Base-by-base conservation (phyloP, 1,284 basidiomycete species). In the Chalciporus sp. region DNA sequence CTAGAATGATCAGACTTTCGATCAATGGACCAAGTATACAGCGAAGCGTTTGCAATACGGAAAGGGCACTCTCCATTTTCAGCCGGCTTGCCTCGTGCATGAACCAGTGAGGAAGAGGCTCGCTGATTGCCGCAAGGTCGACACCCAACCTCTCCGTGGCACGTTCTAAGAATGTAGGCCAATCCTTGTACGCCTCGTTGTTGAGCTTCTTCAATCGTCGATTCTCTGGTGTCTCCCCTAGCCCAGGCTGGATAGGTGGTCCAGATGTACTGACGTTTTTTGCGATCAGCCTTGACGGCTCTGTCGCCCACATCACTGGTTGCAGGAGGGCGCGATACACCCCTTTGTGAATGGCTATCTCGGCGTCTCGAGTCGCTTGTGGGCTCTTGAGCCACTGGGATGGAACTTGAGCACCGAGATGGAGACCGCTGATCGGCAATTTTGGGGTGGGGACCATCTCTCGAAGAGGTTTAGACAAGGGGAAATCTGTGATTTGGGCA, bases 311-410 rank as follows among this genome's bases (percentile, higher is more conserved):
- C 42, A 69, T 46, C 28, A 70, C 23, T 6, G 69, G 66, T 9
- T 69, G 67, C 19, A 84, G 61, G 26, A 88, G 70, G 1, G 86
- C 85, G 16, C 87, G 74, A 78, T 84, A 90, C 9, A 81, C 78
- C 31, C 88, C 78, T 63, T 89, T 89, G 23, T 79, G 75, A 40
- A 85, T 69, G 1, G 85, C 76, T 0, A 87, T 71, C 29, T 68
- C 63, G 7, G 77, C 68, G 6, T 57, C 59, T 14, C 49, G 45
- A 14, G 54, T 47, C 6, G 72, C 49, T 7, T 58, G 58, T 11
- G 65, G 55, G 11, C 61, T 62, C 26, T 59, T 72, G 41, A 64
- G 69, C 80, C 66, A 82, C 60, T 67, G 75, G 50, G 60, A 71
- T 10, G 70, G 80, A 23, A 69, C 70, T 63, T 74, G 78, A 16